Evolutionary conservation across 768 basidiomycete genomes (phyloP).

Genomic region (Sporobolomyces roseus): DNA sequence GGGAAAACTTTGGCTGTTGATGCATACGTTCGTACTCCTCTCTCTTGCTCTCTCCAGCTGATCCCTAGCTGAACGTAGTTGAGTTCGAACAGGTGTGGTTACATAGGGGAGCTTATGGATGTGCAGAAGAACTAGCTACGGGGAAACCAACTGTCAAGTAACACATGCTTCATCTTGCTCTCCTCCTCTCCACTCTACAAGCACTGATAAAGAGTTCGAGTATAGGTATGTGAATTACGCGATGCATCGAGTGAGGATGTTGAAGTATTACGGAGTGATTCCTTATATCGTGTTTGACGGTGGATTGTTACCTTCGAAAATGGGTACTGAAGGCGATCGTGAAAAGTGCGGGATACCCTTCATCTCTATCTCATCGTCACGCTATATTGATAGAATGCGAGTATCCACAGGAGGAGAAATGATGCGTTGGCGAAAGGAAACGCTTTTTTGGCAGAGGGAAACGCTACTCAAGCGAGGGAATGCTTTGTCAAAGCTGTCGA

Average conservation of each 20-base stretch:
- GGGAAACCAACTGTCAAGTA: constrained; percentile 79
- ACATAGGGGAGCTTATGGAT: constrained; percentile 72
- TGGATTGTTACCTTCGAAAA: constrained; percentile 90
- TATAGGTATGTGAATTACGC: constrained; percentile 93
- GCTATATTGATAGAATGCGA: too few relatives aligned
- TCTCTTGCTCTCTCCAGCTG: neutral
- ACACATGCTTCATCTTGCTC: constrained; percentile 6
- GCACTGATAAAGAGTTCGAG: neutral
- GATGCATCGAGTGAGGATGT: constrained; percentile 82
- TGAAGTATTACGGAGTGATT: constrained; percentile 75
- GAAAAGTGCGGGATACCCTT: constrained; percentile 54
- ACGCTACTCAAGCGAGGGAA: constrained; percentile 74
- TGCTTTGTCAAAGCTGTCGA: constrained; percentile 86
- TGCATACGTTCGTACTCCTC: constrained; percentile 64
- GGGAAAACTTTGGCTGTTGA: constrained; percentile 69
- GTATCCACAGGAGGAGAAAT: constrained; percentile 51
- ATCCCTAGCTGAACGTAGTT: too few relatives aligned
- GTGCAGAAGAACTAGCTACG: constrained; percentile 82
- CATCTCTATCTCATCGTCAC: too few relatives aligned
- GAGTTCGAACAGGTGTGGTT: constrained; percentile 46
- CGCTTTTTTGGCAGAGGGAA: constrained; percentile 69
- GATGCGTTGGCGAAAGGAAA: constrained; percentile 73
- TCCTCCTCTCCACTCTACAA: too few relatives aligned
- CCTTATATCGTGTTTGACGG: constrained; percentile 97
- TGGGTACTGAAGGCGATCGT: constrained; percentile 76